phyloP scores from a whole-genome alignment of 441 rosid species.

The Hura crepitans region DNA sequence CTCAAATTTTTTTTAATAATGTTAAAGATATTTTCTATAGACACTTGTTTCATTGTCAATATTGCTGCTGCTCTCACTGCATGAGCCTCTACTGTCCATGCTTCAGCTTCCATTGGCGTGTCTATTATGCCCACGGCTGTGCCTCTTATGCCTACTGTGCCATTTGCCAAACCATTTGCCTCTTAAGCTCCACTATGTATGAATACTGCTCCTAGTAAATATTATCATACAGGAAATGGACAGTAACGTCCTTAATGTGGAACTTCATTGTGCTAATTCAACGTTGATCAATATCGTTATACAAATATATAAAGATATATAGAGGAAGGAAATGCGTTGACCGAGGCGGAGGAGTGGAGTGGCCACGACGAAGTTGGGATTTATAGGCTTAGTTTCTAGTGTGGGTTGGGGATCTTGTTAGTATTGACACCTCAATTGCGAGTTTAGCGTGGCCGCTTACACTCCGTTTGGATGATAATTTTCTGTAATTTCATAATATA shows the following conservation, averaged over 20 bases:
- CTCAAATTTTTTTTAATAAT: too few relatives aligned
- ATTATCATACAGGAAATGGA: constrained; percentile 84
- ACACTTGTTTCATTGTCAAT: too few relatives aligned
- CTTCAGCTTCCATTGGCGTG: too few relatives aligned
- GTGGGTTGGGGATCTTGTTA: neutral
- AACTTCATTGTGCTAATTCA: constrained; percentile 52
- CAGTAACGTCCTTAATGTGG: constrained; percentile 73
- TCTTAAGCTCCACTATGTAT: constrained; percentile 89
- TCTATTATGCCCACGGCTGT: too few relatives aligned
- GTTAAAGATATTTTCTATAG: too few relatives aligned
- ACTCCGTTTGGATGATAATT: too few relatives aligned
- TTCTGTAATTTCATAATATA: too few relatives aligned
- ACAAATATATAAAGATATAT: neutral
- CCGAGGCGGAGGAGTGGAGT: neutral
- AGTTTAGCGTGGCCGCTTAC: constrained; percentile 1
- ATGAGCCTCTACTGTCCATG: too few relatives aligned
- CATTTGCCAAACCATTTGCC: too few relatives aligned
- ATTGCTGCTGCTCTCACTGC: too few relatives aligned
- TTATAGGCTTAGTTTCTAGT: neutral
- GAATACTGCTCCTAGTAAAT: constrained; percentile 88
- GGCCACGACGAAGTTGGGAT: neutral
- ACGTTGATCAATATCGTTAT: neutral
- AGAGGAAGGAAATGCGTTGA: neutral
- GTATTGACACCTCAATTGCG: constrained; percentile 4
- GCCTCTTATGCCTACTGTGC: too few relatives aligned